phyloP scores from a whole-genome alignment of 306 rosid species.

The Citrullus amarus region DNA sequence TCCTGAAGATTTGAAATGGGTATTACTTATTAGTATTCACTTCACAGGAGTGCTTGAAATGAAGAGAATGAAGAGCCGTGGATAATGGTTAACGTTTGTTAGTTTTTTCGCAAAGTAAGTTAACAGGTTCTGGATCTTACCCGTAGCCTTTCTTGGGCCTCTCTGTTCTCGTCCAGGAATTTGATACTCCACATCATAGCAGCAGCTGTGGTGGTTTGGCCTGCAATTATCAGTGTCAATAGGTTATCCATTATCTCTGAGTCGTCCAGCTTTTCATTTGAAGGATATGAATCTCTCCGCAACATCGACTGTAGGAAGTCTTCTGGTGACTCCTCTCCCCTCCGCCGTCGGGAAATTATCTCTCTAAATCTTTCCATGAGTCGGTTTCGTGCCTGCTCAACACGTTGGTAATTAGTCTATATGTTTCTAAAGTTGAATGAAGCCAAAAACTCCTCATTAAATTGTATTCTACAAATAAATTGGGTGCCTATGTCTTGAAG shows the following conservation, averaged over 20 bases:
- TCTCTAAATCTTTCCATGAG: conserved; percentile 40
- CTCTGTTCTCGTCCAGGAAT: conserved; percentile 51
- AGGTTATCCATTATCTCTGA: conserved; percentile 56
- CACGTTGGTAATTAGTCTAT: not conserved
- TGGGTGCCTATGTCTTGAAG: not conserved
- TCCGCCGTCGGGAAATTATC: conserved; percentile 36
- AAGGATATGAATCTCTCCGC: conserved; percentile 32
- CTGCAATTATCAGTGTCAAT: conserved; percentile 50
- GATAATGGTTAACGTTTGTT: not conserved
- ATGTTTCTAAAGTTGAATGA: not conserved
- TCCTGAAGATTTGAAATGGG: conserved; percentile 30
- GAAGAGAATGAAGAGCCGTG: not conserved
- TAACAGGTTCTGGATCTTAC: conserved; percentile 21
- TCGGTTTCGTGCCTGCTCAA: conserved; percentile 47
- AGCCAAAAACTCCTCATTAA: not conserved
- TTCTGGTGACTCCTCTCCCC: conserved; percentile 26
- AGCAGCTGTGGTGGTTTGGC: conserved; percentile 65
- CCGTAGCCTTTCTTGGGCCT: conserved; percentile 42
- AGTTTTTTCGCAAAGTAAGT: not conserved
- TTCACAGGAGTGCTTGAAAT: not conserved
- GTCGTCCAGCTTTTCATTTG: conserved; percentile 47
- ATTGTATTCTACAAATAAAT: not conserved
- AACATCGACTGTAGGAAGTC: conserved; percentile 59
- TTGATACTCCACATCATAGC: conserved; percentile 78
- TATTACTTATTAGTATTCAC: not conserved